phyloP scores from a whole-genome alignment of 1,284 basidiomycete species.

The Ceratobasidium sp. region DNA sequence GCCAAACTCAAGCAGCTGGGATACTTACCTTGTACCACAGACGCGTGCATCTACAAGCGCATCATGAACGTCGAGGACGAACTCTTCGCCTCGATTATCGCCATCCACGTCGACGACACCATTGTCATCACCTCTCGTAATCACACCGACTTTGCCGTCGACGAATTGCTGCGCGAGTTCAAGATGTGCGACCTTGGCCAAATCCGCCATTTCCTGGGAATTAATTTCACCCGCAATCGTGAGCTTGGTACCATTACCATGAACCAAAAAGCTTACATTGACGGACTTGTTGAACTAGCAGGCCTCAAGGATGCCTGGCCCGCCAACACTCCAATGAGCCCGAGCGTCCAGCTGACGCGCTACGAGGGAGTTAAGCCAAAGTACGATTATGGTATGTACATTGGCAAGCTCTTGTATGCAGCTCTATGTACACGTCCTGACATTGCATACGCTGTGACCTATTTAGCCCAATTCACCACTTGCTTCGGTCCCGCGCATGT shows the following conservation, averaged over 20 bases:
- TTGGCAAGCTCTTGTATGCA: constrained; percentile 62
- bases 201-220: constrained; percentile 21
- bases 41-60: not conserved
- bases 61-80: not conserved
- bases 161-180: not conserved
- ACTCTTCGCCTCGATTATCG: not conserved
- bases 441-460: constrained; percentile 59
- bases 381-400: constrained; percentile 53
- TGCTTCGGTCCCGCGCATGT: constrained; percentile 57
- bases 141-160: not conserved
- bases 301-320: constrained; percentile 9
- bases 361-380: not conserved
- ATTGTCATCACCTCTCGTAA: not conserved
- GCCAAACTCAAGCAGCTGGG: constrained; percentile 35
- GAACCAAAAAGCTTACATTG: constrained; percentile 31
- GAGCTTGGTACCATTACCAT: constrained; percentile 5
- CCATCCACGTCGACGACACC: not conserved
- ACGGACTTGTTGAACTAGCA: constrained; percentile 18
- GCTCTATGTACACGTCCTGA: constrained; percentile 60
- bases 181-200: constrained; percentile 32
- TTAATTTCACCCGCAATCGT: constrained; percentile 14
- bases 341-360: constrained; percentile 1
- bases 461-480: constrained; percentile 58
- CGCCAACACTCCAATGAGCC: constrained; percentile 1
- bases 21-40: constrained; percentile 5